phyloP scores from a whole-genome alignment of 768 basidiomycete genomes.

The Crassisporium funariophilum region DNA sequence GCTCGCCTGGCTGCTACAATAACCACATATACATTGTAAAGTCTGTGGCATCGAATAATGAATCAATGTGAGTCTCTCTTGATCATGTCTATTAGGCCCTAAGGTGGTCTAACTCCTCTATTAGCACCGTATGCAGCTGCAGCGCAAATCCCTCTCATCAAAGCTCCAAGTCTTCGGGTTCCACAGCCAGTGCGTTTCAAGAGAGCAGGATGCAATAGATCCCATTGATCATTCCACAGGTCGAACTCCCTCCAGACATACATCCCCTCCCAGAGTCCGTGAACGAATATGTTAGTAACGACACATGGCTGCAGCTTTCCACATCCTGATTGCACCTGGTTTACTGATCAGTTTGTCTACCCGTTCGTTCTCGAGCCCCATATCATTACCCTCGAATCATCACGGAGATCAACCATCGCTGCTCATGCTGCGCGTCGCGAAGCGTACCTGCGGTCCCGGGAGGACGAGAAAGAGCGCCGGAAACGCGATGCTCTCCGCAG shows the following conservation, averaged over 20 bases:
- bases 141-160: slow-evolving; percentile 58
- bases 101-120: too few relatives aligned
- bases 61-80: too few relatives aligned
- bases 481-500: slow-evolving; percentile 68
- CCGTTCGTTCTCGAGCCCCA: slow-evolving; percentile 94
- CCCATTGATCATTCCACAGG: slow-evolving; percentile 45
- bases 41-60: too few relatives aligned
- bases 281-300: slow-evolving; percentile 70
- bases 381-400: slow-evolving; percentile 72
- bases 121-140: slow-evolving; percentile 76
- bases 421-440: slow-evolving; percentile 69
- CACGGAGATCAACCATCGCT: slow-evolving; percentile 67
- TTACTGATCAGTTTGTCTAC: slow-evolving; percentile 78
- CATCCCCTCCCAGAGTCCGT: slow-evolving; percentile 94
- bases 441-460: slow-evolving; percentile 66
- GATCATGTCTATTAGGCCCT: too few relatives aligned
- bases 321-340: slow-evolving; percentile 4
- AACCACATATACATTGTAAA: too few relatives aligned
- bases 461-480: slow-evolving; percentile 73
- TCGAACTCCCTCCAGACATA: slow-evolving; percentile 82
- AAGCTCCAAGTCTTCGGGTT: slow-evolving; percentile 83
- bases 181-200: slow-evolving; percentile 65
- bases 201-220: background rate
- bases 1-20: too few relatives aligned
- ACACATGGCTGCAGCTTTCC: background rate